Percentiles rank a stretch among this genome's conserved stretches.
Conservation (phyloP, 345 rosid genomes). For the Kandelia obovata region DNA sequence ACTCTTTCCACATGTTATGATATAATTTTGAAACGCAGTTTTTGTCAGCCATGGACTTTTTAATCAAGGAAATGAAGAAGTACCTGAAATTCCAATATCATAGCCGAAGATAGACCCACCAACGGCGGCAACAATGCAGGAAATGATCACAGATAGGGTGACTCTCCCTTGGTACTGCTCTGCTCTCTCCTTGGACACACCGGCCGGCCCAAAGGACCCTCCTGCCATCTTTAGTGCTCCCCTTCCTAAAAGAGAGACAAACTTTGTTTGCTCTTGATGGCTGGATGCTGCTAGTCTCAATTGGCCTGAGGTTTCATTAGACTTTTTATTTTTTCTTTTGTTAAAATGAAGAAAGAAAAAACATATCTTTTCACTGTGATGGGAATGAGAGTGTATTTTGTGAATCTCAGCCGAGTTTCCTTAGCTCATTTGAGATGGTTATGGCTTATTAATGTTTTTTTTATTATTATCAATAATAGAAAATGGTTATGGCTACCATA, state of each 20-base stretch:
- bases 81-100: conserved; percentile 92
- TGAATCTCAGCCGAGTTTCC: no score
- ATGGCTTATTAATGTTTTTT: no score
- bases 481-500: no score
- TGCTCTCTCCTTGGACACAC: conserved; percentile 86
- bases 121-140: conserved; percentile 71
- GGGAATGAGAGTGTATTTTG: no score
- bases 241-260: neutral
- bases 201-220: conserved; percentile 64
- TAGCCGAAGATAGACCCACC: conserved; percentile 92
- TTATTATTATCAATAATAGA: no score
- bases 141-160: conserved; percentile 59
- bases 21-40: conserved; percentile 4
- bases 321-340: no score
- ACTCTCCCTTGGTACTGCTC: conserved; percentile 70
- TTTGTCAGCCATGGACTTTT: neutral
- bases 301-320: no score
- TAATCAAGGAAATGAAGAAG: neutral
- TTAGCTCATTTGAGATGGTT: no score
- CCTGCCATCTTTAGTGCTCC: conserved; percentile 57
- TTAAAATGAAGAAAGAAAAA: no score
- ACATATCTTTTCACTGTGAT: no score
- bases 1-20: neutral
- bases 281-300: no score
- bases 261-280: neutral